Base-by-base conservation (phyloP, 1,284 basidiomycete genomes). In the Cryptococcus jaspeensis region DNA sequence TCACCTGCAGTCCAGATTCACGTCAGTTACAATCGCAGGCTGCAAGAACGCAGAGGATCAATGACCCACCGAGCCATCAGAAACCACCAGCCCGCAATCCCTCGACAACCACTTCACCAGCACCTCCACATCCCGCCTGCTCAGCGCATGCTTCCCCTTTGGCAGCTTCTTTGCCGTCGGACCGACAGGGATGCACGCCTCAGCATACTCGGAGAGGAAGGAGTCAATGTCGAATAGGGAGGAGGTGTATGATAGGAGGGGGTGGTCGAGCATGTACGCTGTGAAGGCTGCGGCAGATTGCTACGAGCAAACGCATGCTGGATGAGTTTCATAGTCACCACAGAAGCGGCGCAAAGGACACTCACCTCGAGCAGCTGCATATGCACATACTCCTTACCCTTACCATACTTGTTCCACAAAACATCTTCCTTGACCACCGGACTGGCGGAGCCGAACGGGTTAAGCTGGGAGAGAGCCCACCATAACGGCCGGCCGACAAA, bases 391-490 rank as follows among this genome's bases (percentile, higher is more conserved):
- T 89, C 85, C 40, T 62, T 63, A 2, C 90, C 91, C 66, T 80
- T 79, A 5, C 64, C 64, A 12, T 81, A 76, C 50, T 76, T 75
- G 64, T 80, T 82, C 87, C 87, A 92, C 72, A 87, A 83, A 45
- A 82, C 78, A 1, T 79, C 80, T 62, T 88, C 85, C 53, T 82
- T 84, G 43, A 83, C 78, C 38, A 76, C 76, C 32, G 84, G 84
- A 39, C 86, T 84, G 23, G 45, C 44, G 9, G 53, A 45, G 7
- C 62, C 64, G 12, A 88, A 84, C 1, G 92, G 79, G 35, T 85
- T 88, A 37, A 90, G 78, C 62, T 90, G 89, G 51, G 87, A 84
- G 37, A 93, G 81, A 2, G 86, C 86, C 89, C 90, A 93, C 86
- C 88, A 92, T 1, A 93, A 78, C 0, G 91, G 90, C 67, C 84